phyloP scores from a whole-genome alignment of 225 moss, liverwort and hornwort genomes.

The Asterella californica region DNA sequence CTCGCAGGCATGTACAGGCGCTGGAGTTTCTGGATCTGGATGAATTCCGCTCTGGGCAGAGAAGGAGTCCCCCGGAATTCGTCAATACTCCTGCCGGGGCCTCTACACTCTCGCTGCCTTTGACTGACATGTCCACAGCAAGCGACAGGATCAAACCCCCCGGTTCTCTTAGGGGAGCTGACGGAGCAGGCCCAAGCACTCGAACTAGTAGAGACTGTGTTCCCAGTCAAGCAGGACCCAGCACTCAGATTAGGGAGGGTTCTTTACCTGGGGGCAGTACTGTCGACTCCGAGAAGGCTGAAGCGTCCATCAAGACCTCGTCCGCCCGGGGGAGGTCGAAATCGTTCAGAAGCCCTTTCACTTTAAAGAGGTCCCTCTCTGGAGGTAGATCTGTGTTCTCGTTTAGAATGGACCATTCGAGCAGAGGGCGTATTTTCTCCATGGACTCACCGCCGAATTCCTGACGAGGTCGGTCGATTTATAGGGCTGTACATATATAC shows the following conservation, averaged over 20 bases:
- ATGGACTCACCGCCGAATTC: conserved; percentile 11
- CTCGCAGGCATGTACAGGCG: conserved; percentile 35
- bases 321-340: conserved; percentile 25
- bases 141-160: not conserved
- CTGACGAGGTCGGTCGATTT: not conserved
- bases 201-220: not conserved
- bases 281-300: conserved; percentile 20
- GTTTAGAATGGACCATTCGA: conserved; percentile 27
- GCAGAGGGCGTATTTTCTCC: conserved; percentile 28
- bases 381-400: conserved; percentile 34
- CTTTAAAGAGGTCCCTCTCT: conserved; percentile 31
- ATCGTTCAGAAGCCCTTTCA: conserved; percentile 41
- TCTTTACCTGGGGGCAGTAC: not conserved
- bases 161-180: not conserved
- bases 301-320: conserved; percentile 23
- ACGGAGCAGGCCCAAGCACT: conserved; percentile 24
- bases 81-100: conserved; percentile 7
- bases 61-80: conserved; percentile 8
- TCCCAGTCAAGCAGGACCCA: not conserved
- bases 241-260: conserved; percentile 15
- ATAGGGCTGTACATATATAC: conserved; percentile 1
- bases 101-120: conserved; percentile 8
- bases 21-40: conserved; percentile 45
- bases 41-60: conserved; percentile 20
- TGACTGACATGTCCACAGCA: not conserved